Evolutionary conservation across 305 asterid species (phyloP).

Genomic region (Fraxinus greggii): DNA sequence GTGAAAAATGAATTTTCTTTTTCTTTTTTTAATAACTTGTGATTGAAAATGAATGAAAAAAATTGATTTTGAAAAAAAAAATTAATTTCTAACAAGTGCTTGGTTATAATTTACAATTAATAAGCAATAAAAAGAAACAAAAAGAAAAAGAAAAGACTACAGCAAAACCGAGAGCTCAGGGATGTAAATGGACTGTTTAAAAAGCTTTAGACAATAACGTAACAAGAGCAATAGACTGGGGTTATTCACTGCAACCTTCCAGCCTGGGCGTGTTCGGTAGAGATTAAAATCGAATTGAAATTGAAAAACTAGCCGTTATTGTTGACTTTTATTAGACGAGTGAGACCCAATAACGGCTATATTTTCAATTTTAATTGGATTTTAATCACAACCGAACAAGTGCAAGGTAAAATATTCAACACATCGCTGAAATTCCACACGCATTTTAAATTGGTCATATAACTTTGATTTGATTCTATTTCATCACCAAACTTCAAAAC

Average conservation of each 20-base stretch:
- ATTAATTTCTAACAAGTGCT: not conserved
- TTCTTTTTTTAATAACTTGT: too few relatives aligned
- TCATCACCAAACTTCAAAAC: not conserved
- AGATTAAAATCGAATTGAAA: too few relatives aligned
- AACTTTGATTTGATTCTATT: not conserved
- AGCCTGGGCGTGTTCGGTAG: too few relatives aligned
- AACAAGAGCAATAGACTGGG: not conserved
- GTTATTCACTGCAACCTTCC: not conserved
- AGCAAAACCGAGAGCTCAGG: not conserved
- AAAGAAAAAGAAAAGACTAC: too few relatives aligned
- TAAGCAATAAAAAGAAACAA: not conserved
- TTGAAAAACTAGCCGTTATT: too few relatives aligned
- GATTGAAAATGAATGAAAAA: too few relatives aligned
- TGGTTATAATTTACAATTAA: not conserved
- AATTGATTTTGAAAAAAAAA: too few relatives aligned
- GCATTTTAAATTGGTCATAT: not conserved
- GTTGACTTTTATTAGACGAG: too few relatives aligned
- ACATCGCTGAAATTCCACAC: not conserved
- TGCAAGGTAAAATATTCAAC: not conserved
- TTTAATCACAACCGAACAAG: too few relatives aligned
- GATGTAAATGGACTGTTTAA: not conserved
- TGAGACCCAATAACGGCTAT: too few relatives aligned
- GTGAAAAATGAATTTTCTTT: not conserved
- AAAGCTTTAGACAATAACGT: not conserved
- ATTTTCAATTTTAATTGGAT: too few relatives aligned